phyloP scores from a whole-genome alignment of 495 filamentous ascomycete genomes.

The Parmelia sp. region DNA sequence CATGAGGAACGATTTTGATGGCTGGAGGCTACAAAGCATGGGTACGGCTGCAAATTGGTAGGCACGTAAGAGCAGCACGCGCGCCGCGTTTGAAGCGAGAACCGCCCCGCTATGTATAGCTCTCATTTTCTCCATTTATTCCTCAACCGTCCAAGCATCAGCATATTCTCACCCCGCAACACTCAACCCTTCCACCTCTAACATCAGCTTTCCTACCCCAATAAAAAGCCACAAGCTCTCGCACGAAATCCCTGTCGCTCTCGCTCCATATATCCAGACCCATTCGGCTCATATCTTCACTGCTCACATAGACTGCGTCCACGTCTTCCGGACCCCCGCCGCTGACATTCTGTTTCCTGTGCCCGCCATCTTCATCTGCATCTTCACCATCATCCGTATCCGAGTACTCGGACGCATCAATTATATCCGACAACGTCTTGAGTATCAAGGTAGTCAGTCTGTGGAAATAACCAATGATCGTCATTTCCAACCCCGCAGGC shows the following conservation, averaged over 20 bases:
- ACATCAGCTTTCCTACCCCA: constrained; percentile 65
- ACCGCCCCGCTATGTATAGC: neutral
- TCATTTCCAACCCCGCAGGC: constrained; percentile 49
- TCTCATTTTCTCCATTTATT: neutral
- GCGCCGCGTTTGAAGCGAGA: neutral
- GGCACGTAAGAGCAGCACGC: no score
- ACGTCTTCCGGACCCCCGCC: neutral
- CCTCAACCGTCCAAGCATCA: constrained; percentile 32
- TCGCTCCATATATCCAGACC: constrained; percentile 84
- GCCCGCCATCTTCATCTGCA: constrained; percentile 35
- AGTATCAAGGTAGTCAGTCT: constrained; percentile 70
- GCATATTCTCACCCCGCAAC: constrained; percentile 76
- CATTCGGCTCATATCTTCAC: constrained; percentile 70
- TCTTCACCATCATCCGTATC: constrained; percentile 32
- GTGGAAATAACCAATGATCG: constrained; percentile 88
- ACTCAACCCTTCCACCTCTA: constrained; percentile 64
- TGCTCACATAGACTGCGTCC: constrained; percentile 50
- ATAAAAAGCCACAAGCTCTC: constrained; percentile 60
- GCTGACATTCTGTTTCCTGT: constrained; percentile 10
- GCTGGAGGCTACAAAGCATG: neutral
- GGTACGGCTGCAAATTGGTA: no score
- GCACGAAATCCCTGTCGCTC: constrained; percentile 65
- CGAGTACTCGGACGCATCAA: constrained; percentile 49
- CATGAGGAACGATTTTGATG: neutral
- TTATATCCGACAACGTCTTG: constrained; percentile 59